Conservation (phyloP, 176 grass and related monocot genomes). For the Guadua angustifolia region DNA sequence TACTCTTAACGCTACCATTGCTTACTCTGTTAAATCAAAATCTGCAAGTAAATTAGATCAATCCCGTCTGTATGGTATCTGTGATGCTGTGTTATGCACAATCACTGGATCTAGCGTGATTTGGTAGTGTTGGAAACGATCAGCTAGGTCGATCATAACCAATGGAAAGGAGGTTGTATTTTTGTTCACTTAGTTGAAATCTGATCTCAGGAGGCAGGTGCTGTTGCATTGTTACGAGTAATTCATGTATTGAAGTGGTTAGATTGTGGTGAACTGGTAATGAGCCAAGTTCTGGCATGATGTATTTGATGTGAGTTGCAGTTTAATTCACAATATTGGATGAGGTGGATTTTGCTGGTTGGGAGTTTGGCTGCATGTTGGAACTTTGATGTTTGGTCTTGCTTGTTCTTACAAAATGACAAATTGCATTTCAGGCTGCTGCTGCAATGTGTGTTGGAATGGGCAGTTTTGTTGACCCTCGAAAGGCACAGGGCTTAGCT, state of each 20-base stretch:
- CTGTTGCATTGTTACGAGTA: constrained; percentile 14
- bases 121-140: neutral
- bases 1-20: constrained; percentile 5
- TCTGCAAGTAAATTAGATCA: neutral
- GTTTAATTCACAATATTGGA: neutral
- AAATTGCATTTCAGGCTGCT: constrained; percentile 64
- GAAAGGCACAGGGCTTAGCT: constrained; percentile 79
- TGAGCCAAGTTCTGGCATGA: neutral
- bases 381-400: constrained; percentile 23
- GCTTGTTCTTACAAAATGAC: constrained; percentile 5
- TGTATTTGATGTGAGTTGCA: neutral
- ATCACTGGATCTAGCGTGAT: constrained; percentile 25
- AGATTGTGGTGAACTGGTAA: neutral
- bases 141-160: constrained; percentile 11
- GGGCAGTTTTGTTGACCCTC: constrained; percentile 89
- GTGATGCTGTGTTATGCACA: neutral
- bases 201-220: neutral
- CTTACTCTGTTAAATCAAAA: neutral
- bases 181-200: neutral
- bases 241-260: neutral
- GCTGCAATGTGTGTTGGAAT: constrained; percentile 94
- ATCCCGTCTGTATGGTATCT: neutral
- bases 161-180: neutral
- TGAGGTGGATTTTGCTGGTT: neutral
- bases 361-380: constrained; percentile 1